phyloP scores from a whole-genome alignment of 2,329 filamentous ascomycete species.

The Westerdykella aurantiaca region DNA sequence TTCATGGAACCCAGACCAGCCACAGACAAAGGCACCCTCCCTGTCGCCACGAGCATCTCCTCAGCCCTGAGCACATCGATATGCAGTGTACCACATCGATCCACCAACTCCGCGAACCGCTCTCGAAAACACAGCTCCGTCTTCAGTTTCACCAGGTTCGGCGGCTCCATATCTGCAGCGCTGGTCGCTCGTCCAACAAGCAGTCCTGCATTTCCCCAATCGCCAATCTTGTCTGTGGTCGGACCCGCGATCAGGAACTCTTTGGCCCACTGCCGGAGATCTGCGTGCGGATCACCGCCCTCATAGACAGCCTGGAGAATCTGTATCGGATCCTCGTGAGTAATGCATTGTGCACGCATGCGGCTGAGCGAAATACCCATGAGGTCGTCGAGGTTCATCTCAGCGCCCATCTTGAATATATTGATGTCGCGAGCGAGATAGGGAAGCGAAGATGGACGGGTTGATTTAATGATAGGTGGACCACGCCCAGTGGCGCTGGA shows the following conservation, averaged over 20 bases:
- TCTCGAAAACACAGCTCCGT: slow-evolving; percentile 9
- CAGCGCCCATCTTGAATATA: slow-evolving; percentile 29
- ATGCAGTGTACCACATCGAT: slow-evolving; percentile 12
- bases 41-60: slow-evolving; percentile 5
- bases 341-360: slow-evolving; percentile 25
- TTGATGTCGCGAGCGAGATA: slow-evolving; percentile 19
- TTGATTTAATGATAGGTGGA: slow-evolving; percentile 20
- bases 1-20: not conserved
- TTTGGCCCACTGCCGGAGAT: slow-evolving; percentile 18
- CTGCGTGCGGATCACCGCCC: slow-evolving; percentile 15
- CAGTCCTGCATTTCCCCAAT: not conserved
- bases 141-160: slow-evolving; percentile 22
- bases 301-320: slow-evolving; percentile 34
- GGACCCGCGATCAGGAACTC: slow-evolving; percentile 15
- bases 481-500: slow-evolving; percentile 8
- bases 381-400: slow-evolving; percentile 36
- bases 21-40: not conserved
- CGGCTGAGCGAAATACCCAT: slow-evolving; percentile 29
- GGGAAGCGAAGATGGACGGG: slow-evolving; percentile 3
- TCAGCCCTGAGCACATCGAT: slow-evolving; percentile 21
- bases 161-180: slow-evolving; percentile 6
- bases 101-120: slow-evolving; percentile 13
- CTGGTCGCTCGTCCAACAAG: not conserved
- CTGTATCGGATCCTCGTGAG: slow-evolving; percentile 33
- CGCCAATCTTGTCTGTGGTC: not conserved